A percentile compares a stretch with the other conserved stretches of the same genome.
Conservation (phyloP, 2,329 filamentous ascomycete genomes). For the Whalleya microplaca region DNA sequence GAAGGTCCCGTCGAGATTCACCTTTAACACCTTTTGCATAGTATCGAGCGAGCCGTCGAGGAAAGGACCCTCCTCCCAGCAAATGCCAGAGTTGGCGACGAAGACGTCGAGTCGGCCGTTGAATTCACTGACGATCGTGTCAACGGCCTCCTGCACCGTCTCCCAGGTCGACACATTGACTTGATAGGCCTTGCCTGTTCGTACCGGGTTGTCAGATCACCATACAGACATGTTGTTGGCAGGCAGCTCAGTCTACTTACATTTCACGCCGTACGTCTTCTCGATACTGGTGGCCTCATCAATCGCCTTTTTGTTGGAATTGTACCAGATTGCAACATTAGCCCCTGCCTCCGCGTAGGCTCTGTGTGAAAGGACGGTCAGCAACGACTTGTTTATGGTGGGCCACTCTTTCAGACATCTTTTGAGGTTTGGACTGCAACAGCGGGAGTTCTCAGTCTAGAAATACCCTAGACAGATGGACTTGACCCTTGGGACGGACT, state of each 20-base stretch:
- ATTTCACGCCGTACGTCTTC: constrained; percentile 68
- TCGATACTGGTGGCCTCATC: constrained; percentile 66
- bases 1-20: constrained; percentile 77
- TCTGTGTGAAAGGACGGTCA: not conserved
- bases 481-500: not conserved
- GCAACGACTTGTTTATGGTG: not conserved
- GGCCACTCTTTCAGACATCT: not conserved
- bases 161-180: constrained; percentile 62
- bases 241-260: constrained; percentile 45
- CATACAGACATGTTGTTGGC: not conserved
- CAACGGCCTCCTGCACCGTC: constrained; percentile 54
- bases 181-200: constrained; percentile 61
- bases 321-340: constrained; percentile 75
- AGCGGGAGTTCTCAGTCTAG: not conserved
- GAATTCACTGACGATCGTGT: constrained; percentile 65
- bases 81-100: constrained; percentile 77
- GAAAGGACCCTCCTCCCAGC: constrained; percentile 71
- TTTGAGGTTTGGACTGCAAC: not conserved
- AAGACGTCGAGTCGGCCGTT: constrained; percentile 77
- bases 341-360: constrained; percentile 66
- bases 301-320: constrained; percentile 67
- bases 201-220: not conserved
- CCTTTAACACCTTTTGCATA: constrained; percentile 69
- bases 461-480: not conserved
- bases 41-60: constrained; percentile 66